Conservation (phyloP, 768 basidiomycete genomes). For the Boletus huronensis region DNA sequence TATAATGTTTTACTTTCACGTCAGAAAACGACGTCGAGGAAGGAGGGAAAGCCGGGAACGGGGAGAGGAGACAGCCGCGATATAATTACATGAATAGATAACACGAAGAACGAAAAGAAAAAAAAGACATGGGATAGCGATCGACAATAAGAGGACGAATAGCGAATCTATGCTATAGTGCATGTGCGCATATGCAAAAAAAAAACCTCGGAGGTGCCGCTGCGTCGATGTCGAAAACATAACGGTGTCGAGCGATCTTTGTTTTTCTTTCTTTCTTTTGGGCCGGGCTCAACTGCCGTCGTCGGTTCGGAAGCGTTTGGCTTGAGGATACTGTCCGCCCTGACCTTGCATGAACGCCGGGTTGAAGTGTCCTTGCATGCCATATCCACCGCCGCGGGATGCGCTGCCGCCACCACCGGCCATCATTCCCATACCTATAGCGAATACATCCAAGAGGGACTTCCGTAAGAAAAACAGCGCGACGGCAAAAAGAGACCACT, state of each 20-base stretch:
- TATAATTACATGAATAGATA: conserved; percentile 33
- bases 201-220: background rate
- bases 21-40: too few species aligned
- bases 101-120: background rate
- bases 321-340: conserved; percentile 40
- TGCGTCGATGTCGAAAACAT: background rate
- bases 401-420: conserved; percentile 34
- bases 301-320: conserved; percentile 55
- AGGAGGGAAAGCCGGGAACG: background rate
- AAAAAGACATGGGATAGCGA: conserved; percentile 5
- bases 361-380: conserved; percentile 65
- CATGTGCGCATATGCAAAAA: background rate
- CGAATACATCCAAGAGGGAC: conserved; percentile 28
- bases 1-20: background rate
- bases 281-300: conserved; percentile 37
- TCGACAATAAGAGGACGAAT: background rate
- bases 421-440: conserved; percentile 54
- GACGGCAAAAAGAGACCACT: conserved; percentile 19
- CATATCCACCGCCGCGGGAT: conserved; percentile 45
- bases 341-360: conserved; percentile 64
- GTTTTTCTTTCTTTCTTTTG: too few species aligned
- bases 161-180: background rate
- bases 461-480: conserved; percentile 32
- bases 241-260: too few species aligned
- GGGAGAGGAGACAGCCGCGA: too few species aligned